Evolutionary conservation across 2,329 filamentous ascomycete species (phyloP).

Genomic region (Colletotrichum melonis): DNA sequence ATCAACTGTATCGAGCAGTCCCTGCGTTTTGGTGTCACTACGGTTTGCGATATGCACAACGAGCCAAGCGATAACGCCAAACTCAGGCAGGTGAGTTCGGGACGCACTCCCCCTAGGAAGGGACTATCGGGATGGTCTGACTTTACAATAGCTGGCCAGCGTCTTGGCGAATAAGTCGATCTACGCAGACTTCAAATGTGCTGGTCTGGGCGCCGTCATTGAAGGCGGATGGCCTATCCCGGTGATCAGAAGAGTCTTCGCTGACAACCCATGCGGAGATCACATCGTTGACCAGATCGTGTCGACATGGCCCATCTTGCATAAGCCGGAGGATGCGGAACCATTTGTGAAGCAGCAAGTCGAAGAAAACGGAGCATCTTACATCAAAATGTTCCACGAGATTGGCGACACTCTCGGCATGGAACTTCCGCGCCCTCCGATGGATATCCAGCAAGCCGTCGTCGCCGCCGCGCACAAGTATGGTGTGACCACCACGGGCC

Average conservation of each 20-base stretch:
- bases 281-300: slow-evolving; percentile 37
- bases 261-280: slow-evolving; percentile 1
- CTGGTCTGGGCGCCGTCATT: slow-evolving; percentile 60
- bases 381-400: slow-evolving; percentile 65
- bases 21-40: slow-evolving; percentile 62
- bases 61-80: slow-evolving; percentile 46
- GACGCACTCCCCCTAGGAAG: not conserved
- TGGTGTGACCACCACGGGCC: not conserved
- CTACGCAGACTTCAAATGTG: slow-evolving; percentile 59
- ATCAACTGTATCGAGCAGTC: slow-evolving; percentile 50
- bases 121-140: not conserved
- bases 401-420: slow-evolving; percentile 52
- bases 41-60: slow-evolving; percentile 62
- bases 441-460: slow-evolving; percentile 54
- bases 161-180: slow-evolving; percentile 38
- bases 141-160: not conserved
- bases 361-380: slow-evolving; percentile 51
- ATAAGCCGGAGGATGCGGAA: slow-evolving; percentile 51
- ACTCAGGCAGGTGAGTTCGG: slow-evolving; percentile 35
- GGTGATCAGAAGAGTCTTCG: slow-evolving; percentile 34
- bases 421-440: slow-evolving; percentile 49
- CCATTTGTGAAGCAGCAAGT: slow-evolving; percentile 52
- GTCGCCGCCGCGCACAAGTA: not conserved
- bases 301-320: slow-evolving; percentile 56
- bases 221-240: slow-evolving; percentile 61